A percentile compares a stretch with the other conserved stretches of the same genome.
phyloP scores from a whole-genome alignment of 495 filamentous ascomycete species.

The Podospora pseudocomata region DNA sequence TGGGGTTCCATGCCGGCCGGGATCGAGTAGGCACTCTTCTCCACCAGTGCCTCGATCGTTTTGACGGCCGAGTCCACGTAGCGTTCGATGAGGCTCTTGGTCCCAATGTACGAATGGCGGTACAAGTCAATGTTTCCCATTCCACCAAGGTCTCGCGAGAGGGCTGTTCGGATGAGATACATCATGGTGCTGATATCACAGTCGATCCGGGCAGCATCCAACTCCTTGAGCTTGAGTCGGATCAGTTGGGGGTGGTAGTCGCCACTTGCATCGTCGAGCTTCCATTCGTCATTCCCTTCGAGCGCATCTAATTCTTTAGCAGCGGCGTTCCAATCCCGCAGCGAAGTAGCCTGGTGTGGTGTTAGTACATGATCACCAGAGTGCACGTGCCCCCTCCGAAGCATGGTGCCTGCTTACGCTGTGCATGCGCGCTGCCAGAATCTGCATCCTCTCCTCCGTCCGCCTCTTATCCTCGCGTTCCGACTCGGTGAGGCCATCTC shows the following conservation, averaged over 20 bases:
- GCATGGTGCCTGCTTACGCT: conserved; percentile 39
- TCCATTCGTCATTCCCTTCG: conserved; percentile 82
- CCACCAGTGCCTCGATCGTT: conserved; percentile 67
- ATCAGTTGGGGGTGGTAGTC: conserved; percentile 73
- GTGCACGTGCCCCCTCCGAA: neutral
- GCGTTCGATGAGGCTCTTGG: conserved; percentile 78
- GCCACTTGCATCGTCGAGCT: conserved; percentile 47
- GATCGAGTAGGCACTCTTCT: conserved; percentile 52
- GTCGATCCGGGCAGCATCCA: conserved; percentile 70
- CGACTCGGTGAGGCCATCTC: conserved; percentile 55
- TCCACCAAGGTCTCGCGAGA: conserved; percentile 77
- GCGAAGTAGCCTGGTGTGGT: conserved; percentile 53
- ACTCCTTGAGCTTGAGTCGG: conserved; percentile 60
- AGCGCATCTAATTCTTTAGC: conserved; percentile 77
- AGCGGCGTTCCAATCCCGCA: conserved; percentile 61
- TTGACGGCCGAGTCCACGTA: conserved; percentile 76
- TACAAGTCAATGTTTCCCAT: conserved; percentile 85
- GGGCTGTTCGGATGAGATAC: conserved; percentile 71
- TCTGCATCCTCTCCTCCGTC: conserved; percentile 57
- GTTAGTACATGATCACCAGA: conserved; percentile 6
- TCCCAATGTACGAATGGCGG: conserved; percentile 79
- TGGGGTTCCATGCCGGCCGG: conserved; percentile 54
- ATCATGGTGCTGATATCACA: conserved; percentile 72
- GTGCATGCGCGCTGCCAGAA: conserved; percentile 59
- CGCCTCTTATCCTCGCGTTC: conserved; percentile 50